These are phyloP conservation scores for Lachnellula occidentalis DNA, from an alignment of 2,329 filamentous ascomycete species.

Conservation along the genomic window DNA sequence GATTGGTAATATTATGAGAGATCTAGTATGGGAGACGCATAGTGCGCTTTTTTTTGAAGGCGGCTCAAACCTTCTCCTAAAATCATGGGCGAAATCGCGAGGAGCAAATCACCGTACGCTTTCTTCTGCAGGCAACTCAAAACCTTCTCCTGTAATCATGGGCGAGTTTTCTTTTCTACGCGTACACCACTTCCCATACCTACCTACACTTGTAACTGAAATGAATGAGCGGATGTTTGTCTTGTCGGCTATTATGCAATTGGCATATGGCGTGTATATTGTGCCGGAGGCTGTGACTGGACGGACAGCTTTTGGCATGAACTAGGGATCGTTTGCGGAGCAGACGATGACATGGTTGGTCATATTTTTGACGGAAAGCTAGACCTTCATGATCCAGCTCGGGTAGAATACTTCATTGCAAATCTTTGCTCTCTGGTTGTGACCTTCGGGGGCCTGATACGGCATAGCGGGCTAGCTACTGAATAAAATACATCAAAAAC, in stretches of 20 bases:
- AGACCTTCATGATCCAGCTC: slow-evolving; percentile 10
- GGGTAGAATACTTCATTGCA: slow-evolving; percentile 15
- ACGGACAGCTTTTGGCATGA: slow-evolving; percentile 13
- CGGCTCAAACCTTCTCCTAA: not conserved
- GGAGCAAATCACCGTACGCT: not conserved
- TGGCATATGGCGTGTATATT: slow-evolving; percentile 28
- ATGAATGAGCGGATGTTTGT: slow-evolving; percentile 28
- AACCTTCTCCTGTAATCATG: slow-evolving; percentile 19
- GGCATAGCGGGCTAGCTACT: slow-evolving; percentile 11
- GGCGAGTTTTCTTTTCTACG: slow-evolving; percentile 22
- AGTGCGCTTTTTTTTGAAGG: not conserved
- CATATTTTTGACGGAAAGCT: slow-evolving; percentile 11
- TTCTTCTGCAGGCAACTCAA: slow-evolving; percentile 5
- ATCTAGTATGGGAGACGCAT: not conserved
- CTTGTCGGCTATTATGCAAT: slow-evolving; percentile 25
- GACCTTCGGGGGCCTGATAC: slow-evolving; percentile 5
- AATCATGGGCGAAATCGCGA: not conserved
- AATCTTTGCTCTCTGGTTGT: slow-evolving; percentile 17
- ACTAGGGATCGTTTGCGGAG: slow-evolving; percentile 10
- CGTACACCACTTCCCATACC: slow-evolving; percentile 21
- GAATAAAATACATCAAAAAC: slow-evolving; percentile 23
- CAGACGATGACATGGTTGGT: slow-evolving; percentile 4
- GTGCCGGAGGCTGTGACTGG: slow-evolving; percentile 20
- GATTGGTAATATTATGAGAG: slow-evolving; percentile 4
- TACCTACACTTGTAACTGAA: slow-evolving; percentile 30